Evolutionary conservation across 2,329 filamentous ascomycete genomes (phyloP).

Genomic region (Neofusicoccum ribis): DNA sequence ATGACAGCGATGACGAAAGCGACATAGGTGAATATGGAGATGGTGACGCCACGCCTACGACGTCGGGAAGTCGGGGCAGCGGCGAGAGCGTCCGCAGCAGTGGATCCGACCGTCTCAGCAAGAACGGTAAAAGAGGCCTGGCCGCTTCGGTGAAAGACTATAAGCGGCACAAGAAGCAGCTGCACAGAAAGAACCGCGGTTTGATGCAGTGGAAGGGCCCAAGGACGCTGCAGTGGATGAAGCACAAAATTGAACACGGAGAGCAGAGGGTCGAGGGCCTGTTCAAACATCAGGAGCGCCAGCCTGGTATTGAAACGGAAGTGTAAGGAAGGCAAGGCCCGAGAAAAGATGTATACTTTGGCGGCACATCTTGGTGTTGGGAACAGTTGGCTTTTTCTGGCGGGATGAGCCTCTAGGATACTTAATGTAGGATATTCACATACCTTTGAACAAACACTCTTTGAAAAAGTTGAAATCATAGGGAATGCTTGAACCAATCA

Average conservation of each 20-base stretch:
- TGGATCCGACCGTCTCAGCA: conserved; percentile 19
- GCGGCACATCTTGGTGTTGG: not conserved
- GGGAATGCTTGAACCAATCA: too few relatives aligned
- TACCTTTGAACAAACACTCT: not conserved
- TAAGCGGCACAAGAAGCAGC: conserved; percentile 57
- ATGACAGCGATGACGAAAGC: not conserved
- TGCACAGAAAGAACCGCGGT: conserved; percentile 67
- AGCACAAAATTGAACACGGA: conserved; percentile 57
- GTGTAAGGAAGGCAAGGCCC: conserved; percentile 45
- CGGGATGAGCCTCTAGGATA: not conserved
- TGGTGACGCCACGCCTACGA: conserved; percentile 23
- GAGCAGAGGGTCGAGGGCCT: conserved; percentile 45
- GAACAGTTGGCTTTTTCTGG: too few relatives aligned
- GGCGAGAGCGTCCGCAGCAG: conserved; percentile 24
- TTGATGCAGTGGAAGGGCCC: conserved; percentile 72
- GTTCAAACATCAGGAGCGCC: conserved; percentile 62
- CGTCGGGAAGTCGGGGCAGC: conserved; percentile 28
- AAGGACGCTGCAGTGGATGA: conserved; percentile 58
- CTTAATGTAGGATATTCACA: not conserved
- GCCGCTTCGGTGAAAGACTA: conserved; percentile 60
- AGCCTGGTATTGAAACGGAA: conserved; percentile 67
- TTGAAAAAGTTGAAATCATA: too few relatives aligned
- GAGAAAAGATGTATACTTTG: not conserved
- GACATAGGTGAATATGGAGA: conserved; percentile 27
- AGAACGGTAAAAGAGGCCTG: conserved; percentile 46